Percentiles rank a stretch among this genome's conserved stretches.
These are phyloP conservation scores for Suillus tomentosus DNA, from an alignment of 768 basidiomycete species.

Conservation along the genomic window DNA sequence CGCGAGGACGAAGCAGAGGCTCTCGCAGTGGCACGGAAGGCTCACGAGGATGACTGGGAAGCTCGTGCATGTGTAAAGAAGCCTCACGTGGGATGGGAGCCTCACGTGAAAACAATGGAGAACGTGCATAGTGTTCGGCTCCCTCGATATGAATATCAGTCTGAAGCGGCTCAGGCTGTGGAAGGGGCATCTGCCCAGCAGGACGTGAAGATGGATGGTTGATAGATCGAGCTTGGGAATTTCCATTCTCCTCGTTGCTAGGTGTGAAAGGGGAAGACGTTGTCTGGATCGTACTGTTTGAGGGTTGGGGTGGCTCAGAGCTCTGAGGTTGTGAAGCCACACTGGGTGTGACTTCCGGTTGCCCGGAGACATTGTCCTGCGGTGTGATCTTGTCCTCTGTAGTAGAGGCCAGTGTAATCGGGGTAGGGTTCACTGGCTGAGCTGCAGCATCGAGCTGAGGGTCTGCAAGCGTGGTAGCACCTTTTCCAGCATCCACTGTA, in stretches of 20 bases:
- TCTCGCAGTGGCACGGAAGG: too few species aligned
- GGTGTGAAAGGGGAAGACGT: neutral
- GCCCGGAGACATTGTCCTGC: neutral
- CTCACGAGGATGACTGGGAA: neutral
- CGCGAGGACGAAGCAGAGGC: too few species aligned
- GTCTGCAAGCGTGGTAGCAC: neutral
- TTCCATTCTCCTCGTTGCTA: neutral
- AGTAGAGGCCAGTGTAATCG: neutral
- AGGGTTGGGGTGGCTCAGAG: conserved; percentile 2
- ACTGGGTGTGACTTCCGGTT: neutral
- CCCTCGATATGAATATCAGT: neutral
- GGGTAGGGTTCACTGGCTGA: neutral
- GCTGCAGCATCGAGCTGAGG: neutral
- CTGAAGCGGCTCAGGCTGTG: neutral
- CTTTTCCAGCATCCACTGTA: neutral
- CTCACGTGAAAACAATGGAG: neutral
- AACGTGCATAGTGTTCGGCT: neutral
- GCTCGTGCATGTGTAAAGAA: neutral
- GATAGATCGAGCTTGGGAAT: neutral
- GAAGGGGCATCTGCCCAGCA: neutral
- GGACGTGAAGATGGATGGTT: neutral
- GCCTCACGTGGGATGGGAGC: neutral
- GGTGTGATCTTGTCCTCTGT: too few species aligned
- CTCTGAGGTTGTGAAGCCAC: neutral
- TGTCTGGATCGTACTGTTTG: neutral